Base-by-base conservation (phyloP, 78 protist species). In the Acrasis kona region DNA sequence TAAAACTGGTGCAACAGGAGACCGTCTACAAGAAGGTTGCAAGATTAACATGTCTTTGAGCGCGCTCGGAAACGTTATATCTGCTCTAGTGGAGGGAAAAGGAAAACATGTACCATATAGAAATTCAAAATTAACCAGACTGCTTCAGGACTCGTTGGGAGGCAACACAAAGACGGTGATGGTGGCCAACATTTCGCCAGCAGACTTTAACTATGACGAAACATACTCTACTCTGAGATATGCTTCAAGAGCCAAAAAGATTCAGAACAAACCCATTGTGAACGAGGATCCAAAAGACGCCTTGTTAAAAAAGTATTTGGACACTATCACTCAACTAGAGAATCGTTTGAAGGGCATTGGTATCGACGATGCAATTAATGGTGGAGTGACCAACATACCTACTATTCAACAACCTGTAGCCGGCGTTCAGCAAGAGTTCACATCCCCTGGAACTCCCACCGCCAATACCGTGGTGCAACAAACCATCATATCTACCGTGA, bases 211-310 rank as follows among this genome's bases (percentile, higher is more conserved):
- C 82, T 77, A 65, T 66, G 86, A 85, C 70, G 96, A 93, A 72
- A 80, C 91, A 27, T 9, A 81, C 40, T 36, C 79, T 34, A 89
- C 97, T 3, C 87, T 89, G 37, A 84, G 93, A 3, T 90, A 83
- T 42, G 93, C 94, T 5, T 78, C 84, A 73, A 85, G 92, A 7
- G 97, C 97, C 31, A 90, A 89, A 83, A 40, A 76, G 38, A 90
- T 93, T 81, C 88, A 93, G 80, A 93, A 93, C 86, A 87, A 90
- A 76, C 95, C 95, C n/a, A 28, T 41, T 65, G 70, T 88, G 80
- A 90, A 93, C 76, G 92, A 87, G 65, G 95, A 93, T 74, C 92
- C 93, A 2, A 87, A 89, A 83, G 96, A 92, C 68, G 90, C 94
- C 5, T 74, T 84, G 86, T 65, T 92, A 57, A 75, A 81, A 6